phyloP scores from a whole-genome alignment of 2,329 filamentous ascomycete species.

The Tetracladium maxilliforme region DNA sequence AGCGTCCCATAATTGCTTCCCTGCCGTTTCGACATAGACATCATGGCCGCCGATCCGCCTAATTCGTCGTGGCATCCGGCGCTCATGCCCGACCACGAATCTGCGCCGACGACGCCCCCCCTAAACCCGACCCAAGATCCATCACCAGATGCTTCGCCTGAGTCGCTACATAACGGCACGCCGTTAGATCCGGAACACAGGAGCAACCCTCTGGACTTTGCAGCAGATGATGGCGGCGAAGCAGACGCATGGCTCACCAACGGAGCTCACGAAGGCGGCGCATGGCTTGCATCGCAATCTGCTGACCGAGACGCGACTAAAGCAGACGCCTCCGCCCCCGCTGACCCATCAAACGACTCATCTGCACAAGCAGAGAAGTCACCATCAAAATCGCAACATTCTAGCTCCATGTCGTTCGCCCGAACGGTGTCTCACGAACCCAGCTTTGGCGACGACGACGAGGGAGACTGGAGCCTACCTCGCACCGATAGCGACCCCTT shows the following conservation, averaged over 20 bases:
- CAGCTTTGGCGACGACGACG: conserved; percentile 41
- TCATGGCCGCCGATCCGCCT: conserved; percentile 27
- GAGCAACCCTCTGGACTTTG: conserved; percentile 1
- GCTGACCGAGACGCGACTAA: too few relatives aligned
- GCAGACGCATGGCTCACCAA: conserved; percentile 2
- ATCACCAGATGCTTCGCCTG: too few relatives aligned
- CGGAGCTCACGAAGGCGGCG: conserved; percentile 3
- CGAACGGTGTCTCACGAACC: conserved; percentile 49
- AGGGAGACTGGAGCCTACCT: conserved; percentile 41
- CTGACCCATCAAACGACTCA: too few relatives aligned
- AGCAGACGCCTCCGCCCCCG: too few relatives aligned
- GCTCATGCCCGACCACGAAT: conserved; percentile 22
- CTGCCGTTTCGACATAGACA: conserved; percentile 5
- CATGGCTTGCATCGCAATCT: conserved; percentile 1
- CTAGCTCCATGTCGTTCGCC: conserved; percentile 47
- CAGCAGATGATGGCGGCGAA: not conserved
- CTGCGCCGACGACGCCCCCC: not conserved
- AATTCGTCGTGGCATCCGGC: conserved; percentile 34
- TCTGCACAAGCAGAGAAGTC: too few relatives aligned
- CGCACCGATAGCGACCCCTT: conserved; percentile 40
- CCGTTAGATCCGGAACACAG: conserved; percentile 4
- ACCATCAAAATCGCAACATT: too few relatives aligned
- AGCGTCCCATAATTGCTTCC: conserved; percentile 10
- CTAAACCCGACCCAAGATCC: too few relatives aligned
- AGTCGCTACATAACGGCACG: too few relatives aligned